A percentile compares a stretch with the other conserved stretches of the same genome.
These are phyloP conservation scores for Russula sp. DNA, from an alignment of 768 basidiomycete species.

Conservation along the genomic window DNA sequence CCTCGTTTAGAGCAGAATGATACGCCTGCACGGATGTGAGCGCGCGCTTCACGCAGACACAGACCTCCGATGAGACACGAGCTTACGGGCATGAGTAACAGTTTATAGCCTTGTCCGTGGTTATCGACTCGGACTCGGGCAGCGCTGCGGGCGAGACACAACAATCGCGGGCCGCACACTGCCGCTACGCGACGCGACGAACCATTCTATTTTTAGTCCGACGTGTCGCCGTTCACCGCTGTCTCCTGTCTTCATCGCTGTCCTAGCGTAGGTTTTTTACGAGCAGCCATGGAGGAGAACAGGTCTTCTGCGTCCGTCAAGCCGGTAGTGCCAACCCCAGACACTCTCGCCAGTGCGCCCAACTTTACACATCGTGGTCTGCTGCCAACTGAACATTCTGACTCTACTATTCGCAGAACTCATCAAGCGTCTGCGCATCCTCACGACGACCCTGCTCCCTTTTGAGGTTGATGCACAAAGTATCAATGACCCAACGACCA, in stretches of 20 bases:
- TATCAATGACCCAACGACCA: constrained; percentile 71
- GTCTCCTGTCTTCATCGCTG: constrained; percentile 3
- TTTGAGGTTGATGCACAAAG: constrained; percentile 62
- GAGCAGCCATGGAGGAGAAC: constrained; percentile 32
- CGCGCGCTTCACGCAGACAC: neutral
- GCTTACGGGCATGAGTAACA: constrained; percentile 25
- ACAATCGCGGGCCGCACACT: no score
- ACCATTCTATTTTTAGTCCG: neutral
- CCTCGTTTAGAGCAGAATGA: constrained; percentile 89
- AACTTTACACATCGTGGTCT: neutral
- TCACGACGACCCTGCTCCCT: constrained; percentile 71
- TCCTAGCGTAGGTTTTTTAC: neutral
- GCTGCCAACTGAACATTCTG: neutral
- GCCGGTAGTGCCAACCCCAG: constrained; percentile 53
- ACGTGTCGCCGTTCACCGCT: neutral
- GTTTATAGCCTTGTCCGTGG: neutral
- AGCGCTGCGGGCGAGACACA: neutral
- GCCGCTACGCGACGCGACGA: no score
- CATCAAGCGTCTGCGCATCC: constrained; percentile 66
- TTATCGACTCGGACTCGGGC: neutral
- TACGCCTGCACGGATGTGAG: constrained; percentile 60
- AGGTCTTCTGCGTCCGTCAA: constrained; percentile 38
- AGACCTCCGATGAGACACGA: neutral
- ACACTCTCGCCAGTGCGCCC: constrained; percentile 65
- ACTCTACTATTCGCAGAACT: constrained; percentile 45